Base-by-base conservation (phyloP, 108 stramenopile species). In the Skeletonema costatum region DNA sequence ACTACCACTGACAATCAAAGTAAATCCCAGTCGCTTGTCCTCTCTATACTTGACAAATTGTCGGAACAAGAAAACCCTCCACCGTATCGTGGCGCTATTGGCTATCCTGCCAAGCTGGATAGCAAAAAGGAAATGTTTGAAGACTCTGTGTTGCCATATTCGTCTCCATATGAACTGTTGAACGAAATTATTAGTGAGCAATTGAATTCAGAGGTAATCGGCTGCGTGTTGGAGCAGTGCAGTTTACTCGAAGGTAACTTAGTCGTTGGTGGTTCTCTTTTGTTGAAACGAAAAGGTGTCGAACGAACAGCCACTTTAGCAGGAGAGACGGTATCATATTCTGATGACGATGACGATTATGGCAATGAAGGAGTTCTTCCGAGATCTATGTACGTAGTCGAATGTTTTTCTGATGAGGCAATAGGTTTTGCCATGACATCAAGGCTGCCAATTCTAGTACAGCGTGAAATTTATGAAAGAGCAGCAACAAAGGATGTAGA, bases 381-480 rank as follows among this genome's bases (percentile, higher is more conserved):
- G 6, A 81, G 88, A 30, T 87, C 90, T n/a, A 66, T 80, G 16
- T 76, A 89, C 36, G 73, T 97, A 21, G 95, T 96, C 30, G 94
- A 97, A 80, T 95, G 94, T 69, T 85, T 86, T 65, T 67, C 74
- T 17, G 97, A 97, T 70, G 97, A 96, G 79, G 97, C 97, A 9
- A 81, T 97, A 31, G 94, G 92, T 5, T 69, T 97, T 53, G 89
- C 94, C 9, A 61, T 94, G 39, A 87, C 91, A 12, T 81, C 78
- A 16, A 74, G 85, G 35, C 36, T 86, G 10, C 85, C 88, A 32
- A 31, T 96, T 1, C 70, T 71, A 33, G 71, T 96, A 13, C 91
- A 91, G 69, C 63, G 71, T 12, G 70, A 65, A 9, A 70, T 92
- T n/a, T 91, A 78, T 78, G 89, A 91, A 62, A 63, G 71, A 74